These are phyloP conservation scores for Cryphonectria nitschkei DNA, from an alignment of 2,329 filamentous ascomycete species.

Conservation along the genomic window DNA sequence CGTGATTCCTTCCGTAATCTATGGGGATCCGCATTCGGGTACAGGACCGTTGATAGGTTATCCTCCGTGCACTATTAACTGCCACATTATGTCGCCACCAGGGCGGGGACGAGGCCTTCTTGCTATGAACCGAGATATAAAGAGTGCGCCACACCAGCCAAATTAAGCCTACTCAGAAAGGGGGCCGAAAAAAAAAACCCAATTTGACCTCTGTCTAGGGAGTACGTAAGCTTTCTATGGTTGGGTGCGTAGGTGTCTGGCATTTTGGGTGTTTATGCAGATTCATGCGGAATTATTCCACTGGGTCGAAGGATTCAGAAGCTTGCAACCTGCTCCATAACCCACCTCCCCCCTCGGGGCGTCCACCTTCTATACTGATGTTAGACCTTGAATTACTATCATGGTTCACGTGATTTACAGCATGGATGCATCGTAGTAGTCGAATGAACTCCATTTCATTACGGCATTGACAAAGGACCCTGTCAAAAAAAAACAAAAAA, in stretches of 20 bases:
- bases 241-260: not conserved
- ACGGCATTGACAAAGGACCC: not conserved
- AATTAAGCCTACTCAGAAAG: not conserved
- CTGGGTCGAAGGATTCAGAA: not conserved
- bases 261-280: not conserved
- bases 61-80: slow-evolving; percentile 1
- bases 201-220: not conserved
- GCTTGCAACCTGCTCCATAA: not conserved
- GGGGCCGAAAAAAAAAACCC: not conserved
- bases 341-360: no score
- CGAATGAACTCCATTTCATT: not conserved
- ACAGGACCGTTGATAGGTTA: not conserved
- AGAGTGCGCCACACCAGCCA: not conserved
- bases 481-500: not conserved
- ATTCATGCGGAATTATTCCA: not conserved
- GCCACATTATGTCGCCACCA: not conserved
- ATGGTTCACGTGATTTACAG: not conserved
- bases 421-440: not conserved
- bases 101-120: not conserved
- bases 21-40: not conserved
- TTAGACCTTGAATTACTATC: not conserved
- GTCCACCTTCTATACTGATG: not conserved
- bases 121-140: not conserved
- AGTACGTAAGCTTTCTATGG: not conserved
- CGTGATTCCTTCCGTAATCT: not conserved